A percentile compares a stretch with the other conserved stretches of the same genome.
phyloP scores from a whole-genome alignment of 1,284 basidiomycete species.

The Microstroma glucosiphilum region DNA sequence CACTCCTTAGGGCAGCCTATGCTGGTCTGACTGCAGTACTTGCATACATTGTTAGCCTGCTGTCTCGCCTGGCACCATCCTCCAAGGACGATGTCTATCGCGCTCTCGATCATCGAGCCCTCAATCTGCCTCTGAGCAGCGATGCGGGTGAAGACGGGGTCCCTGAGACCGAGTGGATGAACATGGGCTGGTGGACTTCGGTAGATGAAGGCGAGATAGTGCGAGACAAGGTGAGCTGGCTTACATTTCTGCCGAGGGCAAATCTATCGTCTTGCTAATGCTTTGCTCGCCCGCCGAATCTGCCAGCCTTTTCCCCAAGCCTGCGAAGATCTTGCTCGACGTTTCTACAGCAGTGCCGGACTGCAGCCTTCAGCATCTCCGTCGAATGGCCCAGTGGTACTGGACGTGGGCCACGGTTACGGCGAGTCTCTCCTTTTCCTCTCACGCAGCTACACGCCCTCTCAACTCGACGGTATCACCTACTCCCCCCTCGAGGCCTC shows the following conservation, averaged over 20 bases:
- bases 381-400: conserved; percentile 19
- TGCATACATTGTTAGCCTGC: no score
- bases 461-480: conserved; percentile 41
- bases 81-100: no score
- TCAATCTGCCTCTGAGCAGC: no score
- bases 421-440: conserved; percentile 45
- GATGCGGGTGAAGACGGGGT: no score
- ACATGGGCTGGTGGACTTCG: conserved; percentile 21
- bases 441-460: conserved; percentile 16
- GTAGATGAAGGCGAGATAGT: background rate
- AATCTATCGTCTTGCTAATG: background rate
- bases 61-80: no score
- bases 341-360: conserved; percentile 16
- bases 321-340: conserved; percentile 26
- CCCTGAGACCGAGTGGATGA: conserved; percentile 18
- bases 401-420: conserved; percentile 45
- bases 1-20: no score
- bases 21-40: no score
- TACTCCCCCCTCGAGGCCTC: conserved; percentile 27
- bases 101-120: no score
- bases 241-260: no score
- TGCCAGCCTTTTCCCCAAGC: background rate
- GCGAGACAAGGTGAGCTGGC: no score
- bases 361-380: no score
- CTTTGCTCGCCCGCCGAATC: background rate